Percentiles rank a stretch among this genome's conserved stretches.
Evolutionary conservation across 164 flowering plant species (phyloP).

Genomic region (Tetracentron sinense): DNA sequence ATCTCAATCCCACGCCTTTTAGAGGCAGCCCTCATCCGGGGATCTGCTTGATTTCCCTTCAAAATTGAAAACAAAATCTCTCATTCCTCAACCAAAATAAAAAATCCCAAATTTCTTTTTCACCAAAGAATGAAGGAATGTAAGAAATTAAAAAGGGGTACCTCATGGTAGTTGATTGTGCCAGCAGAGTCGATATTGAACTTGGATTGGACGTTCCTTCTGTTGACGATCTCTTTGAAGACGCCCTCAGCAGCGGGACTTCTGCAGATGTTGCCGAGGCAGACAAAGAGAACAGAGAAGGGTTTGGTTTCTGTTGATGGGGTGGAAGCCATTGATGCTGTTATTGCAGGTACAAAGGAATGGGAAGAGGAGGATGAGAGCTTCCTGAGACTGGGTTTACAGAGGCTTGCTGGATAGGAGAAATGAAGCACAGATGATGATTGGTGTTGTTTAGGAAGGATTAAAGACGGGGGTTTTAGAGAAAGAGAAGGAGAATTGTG

Average conservation of each 20-base stretch:
- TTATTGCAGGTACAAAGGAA: not conserved
- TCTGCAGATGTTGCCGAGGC: constrained; percentile 96
- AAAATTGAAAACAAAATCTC: not conserved
- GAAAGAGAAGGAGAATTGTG: constrained; percentile 17
- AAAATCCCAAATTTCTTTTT: not conserved
- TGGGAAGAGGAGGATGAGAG: constrained; percentile 1
- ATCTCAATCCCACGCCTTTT: constrained; percentile 82
- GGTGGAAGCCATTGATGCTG: constrained; percentile 31
- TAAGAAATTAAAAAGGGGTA: too few relatives aligned
- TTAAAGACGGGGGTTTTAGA: constrained; percentile 8
- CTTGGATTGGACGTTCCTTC: constrained; percentile 52
- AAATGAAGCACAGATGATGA: not conserved
- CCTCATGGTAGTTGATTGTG: constrained; percentile 81
- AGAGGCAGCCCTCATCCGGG: constrained; percentile 89
- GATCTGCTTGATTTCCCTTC: constrained; percentile 82
- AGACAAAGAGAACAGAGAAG: constrained; percentile 86
- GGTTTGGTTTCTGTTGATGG: constrained; percentile 47
- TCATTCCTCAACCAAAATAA: not conserved
- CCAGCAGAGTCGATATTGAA: constrained; percentile 97
- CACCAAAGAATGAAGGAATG: not conserved
- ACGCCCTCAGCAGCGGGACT: constrained; percentile 99
- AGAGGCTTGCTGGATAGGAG: too few relatives aligned
- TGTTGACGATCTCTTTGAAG: constrained; percentile 66
- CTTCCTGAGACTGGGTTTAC: not conserved
- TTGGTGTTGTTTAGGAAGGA: constrained; percentile 4